Base-by-base conservation (phyloP, 495 filamentous ascomycete species). In the Penicillium desertorum region DNA sequence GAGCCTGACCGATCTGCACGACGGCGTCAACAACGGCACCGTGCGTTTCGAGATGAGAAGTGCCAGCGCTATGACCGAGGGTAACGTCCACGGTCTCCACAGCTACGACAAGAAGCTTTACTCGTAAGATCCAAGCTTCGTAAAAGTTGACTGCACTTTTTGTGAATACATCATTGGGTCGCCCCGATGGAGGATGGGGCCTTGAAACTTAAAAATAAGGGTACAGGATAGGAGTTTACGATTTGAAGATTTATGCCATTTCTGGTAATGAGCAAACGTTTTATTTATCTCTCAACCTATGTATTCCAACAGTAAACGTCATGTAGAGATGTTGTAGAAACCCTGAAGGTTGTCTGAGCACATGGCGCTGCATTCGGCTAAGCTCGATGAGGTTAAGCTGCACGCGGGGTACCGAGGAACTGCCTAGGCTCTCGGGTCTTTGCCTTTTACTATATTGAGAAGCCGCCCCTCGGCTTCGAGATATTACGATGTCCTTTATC, bases 61-160 rank as follows among this genome's bases (percentile, higher is more conserved):
- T 50, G 89, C 90, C 54, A 96, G 92, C 76, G 94, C 95, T 45
- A 89, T 92, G 83, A 81, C 93, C 51, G 94, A 98, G 81, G 94
- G 94, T 60, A 90, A 90, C 67, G 92, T 99, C 62, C 93, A 98
- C 69, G 86, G 87, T 65, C 88, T 99, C 81, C 90, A 98, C 77
- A 94, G 88, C 72, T 98, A 94, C 72, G 96, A 96, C 79, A 99
- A 98, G 87, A 99, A 97, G 80, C 87, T 99, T 59, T 98, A 96
- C 74, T 89, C 91, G 58, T 96, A 88, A 65, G 63, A 61, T 62
- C 60, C 50, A 60, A 43, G 56, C 53, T 56, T 41, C 49, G 30
- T 47, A 48, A 41, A 10, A 48, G 44, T 29, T 54, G 60, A 52
- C 45, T 57, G 51, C 53, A 54, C 53, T 46, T 49, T 57, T 60